These are phyloP conservation scores for Colletotrichum endophyticum DNA, from an alignment of 2,329 filamentous ascomycete genomes.

Conservation along the genomic window DNA sequence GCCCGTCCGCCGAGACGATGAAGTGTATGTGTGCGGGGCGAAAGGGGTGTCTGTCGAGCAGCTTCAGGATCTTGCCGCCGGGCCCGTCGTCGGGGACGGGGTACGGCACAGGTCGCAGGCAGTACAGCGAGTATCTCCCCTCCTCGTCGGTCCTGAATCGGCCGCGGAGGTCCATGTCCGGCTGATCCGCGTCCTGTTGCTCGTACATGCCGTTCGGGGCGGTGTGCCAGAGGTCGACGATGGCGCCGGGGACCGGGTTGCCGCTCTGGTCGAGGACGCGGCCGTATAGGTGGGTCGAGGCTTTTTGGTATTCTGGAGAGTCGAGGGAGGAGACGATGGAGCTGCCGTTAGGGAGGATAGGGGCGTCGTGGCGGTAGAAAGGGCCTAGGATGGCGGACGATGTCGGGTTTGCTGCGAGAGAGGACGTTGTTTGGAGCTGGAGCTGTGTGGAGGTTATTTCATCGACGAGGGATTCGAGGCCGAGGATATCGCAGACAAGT, in stretches of 20 bases:
- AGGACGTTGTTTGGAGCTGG: slow-evolving; percentile 47
- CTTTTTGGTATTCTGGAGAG: slow-evolving; percentile 39
- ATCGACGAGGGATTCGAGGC: slow-evolving; percentile 68
- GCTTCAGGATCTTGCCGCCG: slow-evolving; percentile 29
- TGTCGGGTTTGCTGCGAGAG: slow-evolving; percentile 48
- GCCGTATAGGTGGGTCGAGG: slow-evolving; percentile 63
- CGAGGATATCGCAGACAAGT: slow-evolving; percentile 70
- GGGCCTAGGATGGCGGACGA: slow-evolving; percentile 72
- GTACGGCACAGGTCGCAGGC: slow-evolving; percentile 64
- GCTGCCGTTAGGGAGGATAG: slow-evolving; percentile 60
- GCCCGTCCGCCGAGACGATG: slow-evolving; percentile 51
- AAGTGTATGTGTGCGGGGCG: slow-evolving; percentile 38
- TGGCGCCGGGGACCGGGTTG: slow-evolving; percentile 58
- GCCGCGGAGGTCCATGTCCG: slow-evolving; percentile 76
- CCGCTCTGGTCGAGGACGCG: slow-evolving; percentile 58
- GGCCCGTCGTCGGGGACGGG: slow-evolving; percentile 40
- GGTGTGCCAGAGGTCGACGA: slow-evolving; percentile 69
- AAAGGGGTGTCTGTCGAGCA: slow-evolving; percentile 35
- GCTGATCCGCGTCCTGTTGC: slow-evolving; percentile 74
- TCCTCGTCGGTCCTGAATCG: slow-evolving; percentile 71
- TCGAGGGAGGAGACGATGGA: slow-evolving; percentile 52
- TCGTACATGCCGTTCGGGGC: slow-evolving; percentile 69
- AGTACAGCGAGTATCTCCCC: slow-evolving; percentile 68
- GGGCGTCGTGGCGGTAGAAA: slow-evolving; percentile 71
- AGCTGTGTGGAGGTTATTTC: slow-evolving; percentile 64